These are phyloP conservation scores for Phoma sp. DNA, from an alignment of 2,329 filamentous ascomycete species.

Conservation along the genomic window DNA sequence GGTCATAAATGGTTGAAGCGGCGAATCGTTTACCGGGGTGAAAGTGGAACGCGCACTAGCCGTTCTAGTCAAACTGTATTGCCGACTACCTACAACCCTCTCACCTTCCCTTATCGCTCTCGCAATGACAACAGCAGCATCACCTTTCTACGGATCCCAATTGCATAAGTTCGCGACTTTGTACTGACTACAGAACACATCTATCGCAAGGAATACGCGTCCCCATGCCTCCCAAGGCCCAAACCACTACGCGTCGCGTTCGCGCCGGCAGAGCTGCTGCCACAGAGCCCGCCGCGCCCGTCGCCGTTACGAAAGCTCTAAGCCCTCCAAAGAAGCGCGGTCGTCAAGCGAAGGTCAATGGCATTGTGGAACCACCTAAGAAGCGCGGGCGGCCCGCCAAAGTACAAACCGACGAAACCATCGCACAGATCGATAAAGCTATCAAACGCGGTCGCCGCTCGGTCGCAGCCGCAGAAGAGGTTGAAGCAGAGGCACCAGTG, in stretches of 20 bases:
- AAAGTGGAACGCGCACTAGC: no score
- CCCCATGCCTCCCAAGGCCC: constrained; percentile 24
- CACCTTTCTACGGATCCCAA: no score
- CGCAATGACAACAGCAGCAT: no score
- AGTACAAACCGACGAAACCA: constrained; percentile 11
- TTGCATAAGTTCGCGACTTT: no score
- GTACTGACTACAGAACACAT: not conserved
- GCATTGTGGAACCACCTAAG: constrained; percentile 19
- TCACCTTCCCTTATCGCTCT: no score
- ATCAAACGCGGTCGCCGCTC: constrained; percentile 24
- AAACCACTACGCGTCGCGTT: constrained; percentile 14
- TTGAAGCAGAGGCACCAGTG: constrained; percentile 3
- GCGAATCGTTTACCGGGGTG: no score
- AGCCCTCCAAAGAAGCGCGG: constrained; percentile 22
- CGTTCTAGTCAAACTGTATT: no score
- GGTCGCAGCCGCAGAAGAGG: constrained; percentile 8
- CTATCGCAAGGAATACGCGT: not conserved
- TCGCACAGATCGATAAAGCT: constrained; percentile 12
- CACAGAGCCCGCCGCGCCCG: constrained; percentile 3
- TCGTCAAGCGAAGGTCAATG: constrained; percentile 21
- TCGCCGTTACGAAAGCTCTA: constrained; percentile 5
- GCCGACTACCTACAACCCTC: no score
- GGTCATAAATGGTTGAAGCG: no score
- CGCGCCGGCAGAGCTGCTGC: constrained; percentile 21
- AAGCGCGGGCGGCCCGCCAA: constrained; percentile 32